phyloP scores from a whole-genome alignment of 2,329 filamentous ascomycete species.

The Nothopassalora personata region DNA sequence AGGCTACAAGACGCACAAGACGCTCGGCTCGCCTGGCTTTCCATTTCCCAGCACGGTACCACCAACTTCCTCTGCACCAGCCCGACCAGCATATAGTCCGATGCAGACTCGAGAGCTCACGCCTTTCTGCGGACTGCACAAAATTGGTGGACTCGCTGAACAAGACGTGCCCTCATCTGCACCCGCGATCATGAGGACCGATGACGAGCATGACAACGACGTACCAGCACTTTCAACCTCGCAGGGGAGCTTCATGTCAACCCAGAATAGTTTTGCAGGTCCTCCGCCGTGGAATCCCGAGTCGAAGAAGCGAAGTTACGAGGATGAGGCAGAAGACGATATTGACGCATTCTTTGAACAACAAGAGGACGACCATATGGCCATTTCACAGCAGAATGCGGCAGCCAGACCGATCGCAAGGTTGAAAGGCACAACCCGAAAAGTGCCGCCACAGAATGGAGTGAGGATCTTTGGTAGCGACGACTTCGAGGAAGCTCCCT shows the following conservation, averaged over 20 bases:
- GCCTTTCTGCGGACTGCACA: constrained; percentile 77
- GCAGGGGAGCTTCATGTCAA: constrained; percentile 36
- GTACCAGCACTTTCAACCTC: constrained; percentile 28
- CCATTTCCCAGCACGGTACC: constrained; percentile 24
- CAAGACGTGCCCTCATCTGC: constrained; percentile 42
- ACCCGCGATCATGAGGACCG: constrained; percentile 15
- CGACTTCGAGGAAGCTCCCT: constrained; percentile 67
- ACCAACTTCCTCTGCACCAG: constrained; percentile 32
- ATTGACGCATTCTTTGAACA: constrained; percentile 33
- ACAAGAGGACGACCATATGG: constrained; percentile 12
- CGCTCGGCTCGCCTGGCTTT: constrained; percentile 21
- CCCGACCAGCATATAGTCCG: constrained; percentile 15
- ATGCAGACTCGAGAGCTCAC: constrained; percentile 54
- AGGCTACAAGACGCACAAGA: constrained; percentile 76
- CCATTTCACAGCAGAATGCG: neutral
- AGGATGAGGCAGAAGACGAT: constrained; percentile 34
- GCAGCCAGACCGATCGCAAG: constrained; percentile 19
- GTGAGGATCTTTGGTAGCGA: constrained; percentile 38
- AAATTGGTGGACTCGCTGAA: constrained; percentile 61
- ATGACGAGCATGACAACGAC: constrained; percentile 7
- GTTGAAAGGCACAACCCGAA: constrained; percentile 28
- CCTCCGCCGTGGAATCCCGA: neutral
- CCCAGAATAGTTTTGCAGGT: constrained; percentile 34
- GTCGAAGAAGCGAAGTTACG: constrained; percentile 30
- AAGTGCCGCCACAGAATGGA: constrained; percentile 29